Percentiles rank a stretch among this genome's conserved stretches.
Conservation (phyloP, 2,329 filamentous ascomycete genomes). For the Xylaria arbuscula region DNA sequence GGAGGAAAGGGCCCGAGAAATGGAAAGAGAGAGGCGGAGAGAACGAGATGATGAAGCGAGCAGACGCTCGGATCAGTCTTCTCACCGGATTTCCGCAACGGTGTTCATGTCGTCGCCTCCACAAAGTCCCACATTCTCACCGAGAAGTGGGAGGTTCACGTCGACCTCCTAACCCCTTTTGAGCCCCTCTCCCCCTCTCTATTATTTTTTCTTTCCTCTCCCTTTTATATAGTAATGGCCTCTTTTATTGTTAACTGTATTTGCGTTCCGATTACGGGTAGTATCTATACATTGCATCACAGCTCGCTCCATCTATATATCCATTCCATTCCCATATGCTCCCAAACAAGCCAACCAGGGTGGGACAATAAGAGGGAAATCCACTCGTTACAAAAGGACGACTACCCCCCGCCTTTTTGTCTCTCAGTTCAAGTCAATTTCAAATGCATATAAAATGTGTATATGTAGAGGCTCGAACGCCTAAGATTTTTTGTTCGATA, state of each 20-base stretch:
- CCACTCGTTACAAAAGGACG: conserved; percentile 4
- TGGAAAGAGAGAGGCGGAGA: conserved; percentile 12
- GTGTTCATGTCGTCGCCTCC: conserved; percentile 20
- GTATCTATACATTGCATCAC: not conserved
- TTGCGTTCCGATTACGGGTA: not conserved
- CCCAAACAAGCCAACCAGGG: not conserved
- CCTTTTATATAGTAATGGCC: not conserved
- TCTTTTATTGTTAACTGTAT: not conserved
- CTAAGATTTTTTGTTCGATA: not conserved
- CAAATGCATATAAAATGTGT: conserved; percentile 9
- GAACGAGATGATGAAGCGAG: conserved; percentile 19
- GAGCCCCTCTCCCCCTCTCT: too few relatives aligned
- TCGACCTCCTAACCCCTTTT: not conserved
- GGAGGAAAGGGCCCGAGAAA: conserved; percentile 28
- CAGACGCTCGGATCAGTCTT: conserved; percentile 20
- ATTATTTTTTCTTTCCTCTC: not conserved
- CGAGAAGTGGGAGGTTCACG: conserved; percentile 2
- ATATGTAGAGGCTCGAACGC: not conserved
- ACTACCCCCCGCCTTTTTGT: not conserved
- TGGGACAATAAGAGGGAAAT: not conserved
- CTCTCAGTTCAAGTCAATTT: not conserved
- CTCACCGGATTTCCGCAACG: conserved; percentile 15
- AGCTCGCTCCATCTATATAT: not conserved
- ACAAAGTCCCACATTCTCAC: conserved; percentile 8
- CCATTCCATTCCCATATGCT: not conserved